Evolutionary conservation across 192 early-diverging fungal species (phyloP), one percentile per base, ranked within the genome.

Genomic region (Rhizoclosmatium sp.): DNA sequence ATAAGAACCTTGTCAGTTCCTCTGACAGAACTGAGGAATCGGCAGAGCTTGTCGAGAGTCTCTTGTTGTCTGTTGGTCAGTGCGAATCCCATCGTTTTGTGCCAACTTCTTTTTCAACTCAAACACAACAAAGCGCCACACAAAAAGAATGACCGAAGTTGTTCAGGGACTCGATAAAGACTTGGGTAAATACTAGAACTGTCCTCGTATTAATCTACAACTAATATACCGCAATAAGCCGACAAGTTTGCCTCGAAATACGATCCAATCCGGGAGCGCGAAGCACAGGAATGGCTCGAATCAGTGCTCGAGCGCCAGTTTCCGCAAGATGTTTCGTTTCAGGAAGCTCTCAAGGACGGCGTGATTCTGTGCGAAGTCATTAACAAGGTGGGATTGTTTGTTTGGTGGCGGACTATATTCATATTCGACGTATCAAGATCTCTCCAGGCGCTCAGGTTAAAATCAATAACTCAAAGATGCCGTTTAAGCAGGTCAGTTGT

Each of bases 1-100:
- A 93, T 93, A 80, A 91, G 86, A 47, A 90, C 85, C 80, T 93
- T 93, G 87, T 93, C 92, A 19, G 90, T 91, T 46, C 92, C 92
- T 65, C 92, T 59, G 58, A 86, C 81, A 3, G 85, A 84, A 47
- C 47, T 70, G 39, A 86, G 78, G 64, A 86, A 84, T 23, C 82
- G 75, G 70, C 75, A 75, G 40, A 84, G 82, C 65, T 75, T 76
- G 75, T 76, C 75, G 31, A 76, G 62, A 85, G 83, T 31, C 85
- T 86, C 83, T 80, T 83, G 51, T 85, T 86, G 60, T 87, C 71
- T 1, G 86, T 21, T 85, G 78, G 7, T 75, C 83, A 1, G 75
- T 47, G 0, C 78, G 69, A 7, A 54, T 7, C 5, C 5, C 9
- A 16, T 16, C 51, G 16, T 54, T 54, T 54, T 54, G 51, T 54